phyloP scores from a whole-genome alignment of 139 green algal genomes.

The Ulvella scutata region DNA sequence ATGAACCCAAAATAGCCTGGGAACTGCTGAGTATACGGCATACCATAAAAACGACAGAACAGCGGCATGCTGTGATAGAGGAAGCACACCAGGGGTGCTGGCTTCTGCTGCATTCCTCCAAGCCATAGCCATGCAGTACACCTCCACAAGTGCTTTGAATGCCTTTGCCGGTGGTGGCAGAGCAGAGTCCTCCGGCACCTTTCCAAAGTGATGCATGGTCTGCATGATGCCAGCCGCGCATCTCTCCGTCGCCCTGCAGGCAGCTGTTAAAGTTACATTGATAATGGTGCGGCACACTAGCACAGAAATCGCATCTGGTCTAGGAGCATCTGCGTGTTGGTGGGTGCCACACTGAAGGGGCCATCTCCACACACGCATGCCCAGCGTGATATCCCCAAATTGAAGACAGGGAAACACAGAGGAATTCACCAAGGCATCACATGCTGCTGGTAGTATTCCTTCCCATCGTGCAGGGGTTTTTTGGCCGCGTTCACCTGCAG shows the following conservation, averaged over 20 bases:
- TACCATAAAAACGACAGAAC: too few species aligned
- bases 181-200: background rate
- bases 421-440: background rate
- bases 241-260: conserved; percentile 33
- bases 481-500: too few species aligned
- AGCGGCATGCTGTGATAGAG: too few species aligned
- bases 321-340: background rate
- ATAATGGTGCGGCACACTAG: too few species aligned
- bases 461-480: too few species aligned
- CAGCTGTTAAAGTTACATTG: background rate
- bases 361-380: background rate
- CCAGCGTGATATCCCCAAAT: background rate
- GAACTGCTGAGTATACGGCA: too few species aligned
- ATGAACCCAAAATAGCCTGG: too few species aligned
- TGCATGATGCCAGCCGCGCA: conserved; percentile 78
- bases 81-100: background rate
- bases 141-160: background rate
- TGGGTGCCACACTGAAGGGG: background rate
- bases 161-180: background rate
- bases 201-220: conserved; percentile 55
- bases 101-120: background rate
- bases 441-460: background rate
- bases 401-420: background rate
- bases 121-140: background rate
- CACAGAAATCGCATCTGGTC: too few species aligned